Percentiles rank a stretch among this genome's conserved stretches.
Conservation (phyloP, 2,329 filamentous ascomycete species). For the Massarina eburnea region DNA sequence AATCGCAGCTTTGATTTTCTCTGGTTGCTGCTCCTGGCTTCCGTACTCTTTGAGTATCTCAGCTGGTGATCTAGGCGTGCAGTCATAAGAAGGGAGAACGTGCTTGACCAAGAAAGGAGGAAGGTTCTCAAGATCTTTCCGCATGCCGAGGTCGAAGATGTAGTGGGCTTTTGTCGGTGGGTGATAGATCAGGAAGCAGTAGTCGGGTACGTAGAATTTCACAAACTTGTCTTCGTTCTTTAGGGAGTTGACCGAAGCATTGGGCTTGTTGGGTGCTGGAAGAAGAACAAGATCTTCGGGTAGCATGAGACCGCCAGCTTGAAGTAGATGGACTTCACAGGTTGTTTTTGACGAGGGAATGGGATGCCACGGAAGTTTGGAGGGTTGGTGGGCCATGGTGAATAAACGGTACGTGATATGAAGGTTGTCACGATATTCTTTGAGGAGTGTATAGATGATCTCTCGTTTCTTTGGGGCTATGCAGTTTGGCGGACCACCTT, state of each 20-base stretch:
- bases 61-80: conserved; percentile 28
- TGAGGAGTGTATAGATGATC: no score
- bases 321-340: conserved; percentile 37
- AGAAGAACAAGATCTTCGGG: conserved; percentile 51
- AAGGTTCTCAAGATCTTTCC: conserved; percentile 45
- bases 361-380: conserved; percentile 13
- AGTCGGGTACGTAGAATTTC: conserved; percentile 31
- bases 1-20: conserved; percentile 45
- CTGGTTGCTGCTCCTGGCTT: conserved; percentile 31
- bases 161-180: conserved; percentile 37
- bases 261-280: conserved; percentile 46
- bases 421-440: not conserved
- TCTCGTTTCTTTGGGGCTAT: no score
- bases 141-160: conserved; percentile 59
- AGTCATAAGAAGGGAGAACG: conserved; percentile 45
- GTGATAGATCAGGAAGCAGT: conserved; percentile 36
- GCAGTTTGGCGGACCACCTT: no score
- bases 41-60: conserved; percentile 31
- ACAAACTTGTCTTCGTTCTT: conserved; percentile 20
- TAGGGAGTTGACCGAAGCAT: conserved; percentile 45
- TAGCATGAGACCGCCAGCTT: conserved; percentile 47
- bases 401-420: not conserved
- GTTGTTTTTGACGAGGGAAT: conserved; percentile 25
- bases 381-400: not conserved
- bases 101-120: conserved; percentile 46